Percentiles rank a stretch among this genome's conserved stretches.
Conservation (phyloP, 805 yeast species). For the Lipomyces orientalis region DNA sequence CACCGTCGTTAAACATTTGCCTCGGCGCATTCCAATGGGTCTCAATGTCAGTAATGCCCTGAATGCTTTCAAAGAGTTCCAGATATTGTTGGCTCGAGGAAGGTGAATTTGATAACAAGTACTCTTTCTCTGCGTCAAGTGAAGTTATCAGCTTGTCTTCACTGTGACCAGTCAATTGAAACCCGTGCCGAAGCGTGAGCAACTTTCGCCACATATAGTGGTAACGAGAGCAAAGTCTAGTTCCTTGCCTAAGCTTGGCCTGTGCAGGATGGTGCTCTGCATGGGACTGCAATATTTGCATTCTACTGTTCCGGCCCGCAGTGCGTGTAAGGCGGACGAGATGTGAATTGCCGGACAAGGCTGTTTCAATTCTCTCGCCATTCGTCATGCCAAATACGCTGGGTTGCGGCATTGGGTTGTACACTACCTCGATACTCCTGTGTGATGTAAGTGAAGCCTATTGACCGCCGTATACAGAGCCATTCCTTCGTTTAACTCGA, state of each 20-base stretch:
- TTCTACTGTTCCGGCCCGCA: neutral
- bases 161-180: neutral
- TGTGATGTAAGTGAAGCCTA: neutral
- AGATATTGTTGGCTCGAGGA: neutral
- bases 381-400: neutral
- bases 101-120: neutral
- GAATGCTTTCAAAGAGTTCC: neutral
- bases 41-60: neutral
- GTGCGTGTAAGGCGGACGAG: neutral
- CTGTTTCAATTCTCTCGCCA: neutral
- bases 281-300: neutral
- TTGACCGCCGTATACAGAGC: neutral
- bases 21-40: neutral
- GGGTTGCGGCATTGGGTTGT: neutral
- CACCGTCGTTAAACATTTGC: neutral
- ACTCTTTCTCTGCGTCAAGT: neutral
- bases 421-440: neutral
- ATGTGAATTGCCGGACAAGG: neutral
- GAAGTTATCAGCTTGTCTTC: neutral
- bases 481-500: neutral
- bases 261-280: neutral
- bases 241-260: neutral
- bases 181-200: neutral
- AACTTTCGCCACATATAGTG: neutral
- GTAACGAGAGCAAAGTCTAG: neutral